Conservation (phyloP, 495 filamentous ascomycete genomes). For the Parmelia sp. region DNA sequence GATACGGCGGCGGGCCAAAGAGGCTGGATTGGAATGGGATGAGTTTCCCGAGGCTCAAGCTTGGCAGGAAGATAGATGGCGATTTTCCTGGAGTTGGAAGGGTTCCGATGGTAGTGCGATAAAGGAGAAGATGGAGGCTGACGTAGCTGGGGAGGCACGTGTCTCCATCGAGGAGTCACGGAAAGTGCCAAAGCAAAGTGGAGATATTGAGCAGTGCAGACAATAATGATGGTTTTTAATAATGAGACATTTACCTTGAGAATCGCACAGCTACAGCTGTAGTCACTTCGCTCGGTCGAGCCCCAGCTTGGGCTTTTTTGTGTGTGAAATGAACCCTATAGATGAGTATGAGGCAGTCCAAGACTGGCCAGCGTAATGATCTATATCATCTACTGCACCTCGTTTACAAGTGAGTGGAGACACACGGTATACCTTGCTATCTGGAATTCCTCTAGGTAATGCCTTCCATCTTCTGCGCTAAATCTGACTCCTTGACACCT, state of each 20-base stretch:
- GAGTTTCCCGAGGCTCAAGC: conserved; percentile 43
- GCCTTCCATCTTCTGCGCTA: conserved; percentile 46
- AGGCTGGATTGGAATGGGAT: conserved; percentile 54
- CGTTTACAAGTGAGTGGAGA: neutral
- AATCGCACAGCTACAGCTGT: neutral
- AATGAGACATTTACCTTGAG: neutral
- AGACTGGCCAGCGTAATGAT: neutral
- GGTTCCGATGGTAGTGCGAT: neutral
- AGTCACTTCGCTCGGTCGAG: neutral
- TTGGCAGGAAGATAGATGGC: conserved; percentile 12
- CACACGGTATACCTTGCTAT: conserved; percentile 31
- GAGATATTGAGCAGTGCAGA: neutral
- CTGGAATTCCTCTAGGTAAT: conserved; percentile 46
- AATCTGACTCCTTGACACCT: conserved; percentile 51
- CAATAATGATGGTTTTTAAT: neutral
- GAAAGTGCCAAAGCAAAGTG: neutral
- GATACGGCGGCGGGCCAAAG: conserved; percentile 51
- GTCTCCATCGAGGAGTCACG: neutral
- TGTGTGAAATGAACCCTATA: neutral
- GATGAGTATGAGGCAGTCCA: neutral
- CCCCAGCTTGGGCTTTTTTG: neutral
- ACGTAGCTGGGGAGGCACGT: neutral
- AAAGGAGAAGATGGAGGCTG: neutral
- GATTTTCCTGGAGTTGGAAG: neutral
- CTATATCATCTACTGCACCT: neutral